Percentiles rank a stretch among this genome's conserved stretches.
phyloP scores from a whole-genome alignment of 2,329 filamentous ascomycete genomes.

The Apiospora koreana region DNA sequence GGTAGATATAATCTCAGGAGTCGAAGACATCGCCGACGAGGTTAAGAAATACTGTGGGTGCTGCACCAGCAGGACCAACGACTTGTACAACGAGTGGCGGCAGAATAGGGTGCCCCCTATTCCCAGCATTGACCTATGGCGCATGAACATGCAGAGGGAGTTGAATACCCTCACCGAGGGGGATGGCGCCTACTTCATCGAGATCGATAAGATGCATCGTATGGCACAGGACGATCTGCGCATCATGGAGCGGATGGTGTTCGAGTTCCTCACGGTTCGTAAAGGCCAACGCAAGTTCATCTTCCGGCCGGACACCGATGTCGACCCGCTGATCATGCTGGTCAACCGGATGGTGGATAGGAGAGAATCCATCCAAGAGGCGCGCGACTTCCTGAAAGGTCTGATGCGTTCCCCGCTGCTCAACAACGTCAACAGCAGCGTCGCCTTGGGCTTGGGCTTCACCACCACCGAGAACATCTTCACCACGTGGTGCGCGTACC shows the following conservation, averaged over 20 bases:
- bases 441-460: too few relatives aligned
- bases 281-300: background rate
- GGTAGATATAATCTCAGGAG: background rate
- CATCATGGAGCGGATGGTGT: slow-evolving; percentile 22
- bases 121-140: background rate
- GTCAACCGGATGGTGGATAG: background rate
- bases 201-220: slow-evolving; percentile 8
- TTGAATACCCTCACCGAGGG: background rate
- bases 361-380: background rate
- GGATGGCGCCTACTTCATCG: slow-evolving; percentile 21
- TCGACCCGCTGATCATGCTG: background rate
- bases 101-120: background rate
- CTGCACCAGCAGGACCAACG: background rate
- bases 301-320: background rate
- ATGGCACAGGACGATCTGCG: slow-evolving; percentile 18
- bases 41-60: background rate
- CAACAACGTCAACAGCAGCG: background rate
- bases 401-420: background rate
- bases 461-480: too few relatives aligned
- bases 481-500: background rate
- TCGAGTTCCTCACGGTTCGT: slow-evolving; percentile 20
- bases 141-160: background rate
- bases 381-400: background rate
- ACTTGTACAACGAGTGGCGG: background rate
- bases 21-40: background rate